Evolutionary conservation across 257 asterid species (phyloP).

Genomic region (Fraxinus americana): DNA sequence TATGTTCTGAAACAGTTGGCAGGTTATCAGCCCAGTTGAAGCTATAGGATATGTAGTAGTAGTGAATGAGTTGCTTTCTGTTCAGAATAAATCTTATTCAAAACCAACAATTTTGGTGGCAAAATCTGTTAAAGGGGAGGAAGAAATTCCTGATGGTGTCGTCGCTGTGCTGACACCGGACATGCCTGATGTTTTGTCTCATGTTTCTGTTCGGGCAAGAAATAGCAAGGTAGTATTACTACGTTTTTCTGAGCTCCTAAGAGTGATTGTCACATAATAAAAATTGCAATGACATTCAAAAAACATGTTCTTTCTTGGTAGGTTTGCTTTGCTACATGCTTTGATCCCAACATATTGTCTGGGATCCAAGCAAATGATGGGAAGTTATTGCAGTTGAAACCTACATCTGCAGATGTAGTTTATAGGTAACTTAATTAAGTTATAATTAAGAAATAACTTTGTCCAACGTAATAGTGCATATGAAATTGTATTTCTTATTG

Average conservation of each 20-base stretch:
- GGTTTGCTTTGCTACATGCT: slow-evolving; percentile 99
- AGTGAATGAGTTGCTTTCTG: slow-evolving; percentile 86
- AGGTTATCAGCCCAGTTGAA: slow-evolving; percentile 97
- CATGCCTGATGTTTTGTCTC: slow-evolving; percentile 99
- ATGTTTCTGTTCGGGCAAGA: slow-evolving; percentile 99
- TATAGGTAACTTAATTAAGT: slow-evolving; percentile 53
- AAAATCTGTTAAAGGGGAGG: slow-evolving; percentile 93
- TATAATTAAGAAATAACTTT: slow-evolving; percentile 6
- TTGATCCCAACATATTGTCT: slow-evolving; percentile 69
- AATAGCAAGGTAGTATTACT: slow-evolving; percentile 73
- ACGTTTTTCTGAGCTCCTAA: slow-evolving; percentile 10
- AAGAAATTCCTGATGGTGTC: slow-evolving; percentile 96
- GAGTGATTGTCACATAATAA: slow-evolving; percentile 15
- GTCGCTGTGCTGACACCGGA: slow-evolving; percentile 97
- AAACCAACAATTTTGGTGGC: slow-evolving; percentile 91
- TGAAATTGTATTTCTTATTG: slow-evolving; percentile 10
- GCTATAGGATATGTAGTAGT: slow-evolving; percentile 92
- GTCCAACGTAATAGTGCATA: background rate
- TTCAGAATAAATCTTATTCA: slow-evolving; percentile 74
- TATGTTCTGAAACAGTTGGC: slow-evolving; percentile 74
- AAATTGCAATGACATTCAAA: slow-evolving; percentile 13
- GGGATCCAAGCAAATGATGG: slow-evolving; percentile 71
- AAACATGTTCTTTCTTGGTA: slow-evolving; percentile 34
- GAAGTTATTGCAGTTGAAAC: slow-evolving; percentile 69
- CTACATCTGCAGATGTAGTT: slow-evolving; percentile 82